These are phyloP conservation scores for Pancytospora philotis DNA, from an alignment of 371 early-diverging fungal genomes.

Conservation along the genomic window DNA sequence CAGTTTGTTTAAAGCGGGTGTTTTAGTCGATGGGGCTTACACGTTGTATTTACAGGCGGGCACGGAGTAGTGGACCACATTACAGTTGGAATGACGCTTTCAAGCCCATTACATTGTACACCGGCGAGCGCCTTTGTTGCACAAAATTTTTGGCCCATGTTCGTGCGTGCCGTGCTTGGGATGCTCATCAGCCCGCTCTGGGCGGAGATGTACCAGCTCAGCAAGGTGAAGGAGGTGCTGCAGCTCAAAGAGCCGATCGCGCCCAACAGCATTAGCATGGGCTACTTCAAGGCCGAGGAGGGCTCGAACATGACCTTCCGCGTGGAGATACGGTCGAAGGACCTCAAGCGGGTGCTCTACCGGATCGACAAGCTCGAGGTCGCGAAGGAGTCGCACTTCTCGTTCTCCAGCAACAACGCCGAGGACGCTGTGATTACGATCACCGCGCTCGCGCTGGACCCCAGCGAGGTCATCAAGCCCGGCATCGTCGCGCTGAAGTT, in stretches of 20 bases:
- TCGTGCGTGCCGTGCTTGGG: not conserved
- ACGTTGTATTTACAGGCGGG: too few relatives aligned
- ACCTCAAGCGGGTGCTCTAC: conserved; percentile 1
- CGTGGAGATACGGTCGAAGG: conserved; percentile 3
- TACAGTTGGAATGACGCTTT: too few relatives aligned
- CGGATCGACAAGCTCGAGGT: conserved; percentile 19
- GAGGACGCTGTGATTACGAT: conserved; percentile 44
- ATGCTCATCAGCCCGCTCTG: not conserved
- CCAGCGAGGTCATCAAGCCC: not conserved
- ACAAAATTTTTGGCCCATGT: not conserved
- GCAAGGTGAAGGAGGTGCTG: not conserved
- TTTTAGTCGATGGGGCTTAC: too few relatives aligned
- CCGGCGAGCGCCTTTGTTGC: too few relatives aligned
- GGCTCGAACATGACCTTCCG: not conserved
- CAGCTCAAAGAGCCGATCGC: conserved; percentile 5
- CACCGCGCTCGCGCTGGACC: conserved; percentile 11
- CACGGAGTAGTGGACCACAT: too few relatives aligned
- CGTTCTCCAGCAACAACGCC: conserved; percentile 49
- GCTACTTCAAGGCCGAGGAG: not conserved
- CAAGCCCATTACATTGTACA: too few relatives aligned
- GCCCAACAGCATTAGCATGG: conserved; percentile 16
- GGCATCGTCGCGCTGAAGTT: conserved; percentile 34
- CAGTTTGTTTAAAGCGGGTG: too few relatives aligned
- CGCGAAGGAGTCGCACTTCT: conserved; percentile 43
- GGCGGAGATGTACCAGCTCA: conserved; percentile 9